A percentile compares a stretch with the other conserved stretches of the same genome.
Evolutionary conservation across 1,284 basidiomycete species (phyloP).

Genomic region (Ustilago hordei): DNA sequence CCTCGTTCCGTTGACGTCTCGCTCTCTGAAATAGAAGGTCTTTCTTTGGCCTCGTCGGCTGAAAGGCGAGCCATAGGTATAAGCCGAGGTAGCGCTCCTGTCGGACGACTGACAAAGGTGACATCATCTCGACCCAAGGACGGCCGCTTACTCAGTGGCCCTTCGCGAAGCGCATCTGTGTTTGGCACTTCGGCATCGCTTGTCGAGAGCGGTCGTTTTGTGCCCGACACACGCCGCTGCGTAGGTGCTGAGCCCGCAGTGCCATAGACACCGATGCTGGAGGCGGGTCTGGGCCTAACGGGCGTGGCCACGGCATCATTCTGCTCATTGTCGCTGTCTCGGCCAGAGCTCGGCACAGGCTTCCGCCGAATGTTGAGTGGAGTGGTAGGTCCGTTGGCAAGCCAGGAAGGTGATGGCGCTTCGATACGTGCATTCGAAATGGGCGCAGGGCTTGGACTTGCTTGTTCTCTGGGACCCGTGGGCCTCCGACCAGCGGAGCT

Average conservation of each 20-base stretch:
- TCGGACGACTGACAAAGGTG: not conserved
- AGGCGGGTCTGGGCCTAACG: constrained; percentile 18
- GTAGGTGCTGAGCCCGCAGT: not conserved
- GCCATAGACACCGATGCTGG: constrained; percentile 21
- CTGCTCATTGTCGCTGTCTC: constrained; percentile 1
- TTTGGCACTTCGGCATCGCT: constrained; percentile 11
- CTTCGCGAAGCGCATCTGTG: constrained; percentile 6
- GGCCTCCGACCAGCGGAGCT: constrained; percentile 50
- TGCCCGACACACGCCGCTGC: constrained; percentile 26
- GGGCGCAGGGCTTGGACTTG: constrained; percentile 29
- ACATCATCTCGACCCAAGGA: constrained; percentile 19
- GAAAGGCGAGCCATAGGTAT: constrained; percentile 15
- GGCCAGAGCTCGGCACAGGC: constrained; percentile 19
- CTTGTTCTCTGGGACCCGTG: constrained; percentile 44
- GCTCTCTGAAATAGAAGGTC: constrained; percentile 37
- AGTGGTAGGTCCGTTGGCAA: constrained; percentile 28
- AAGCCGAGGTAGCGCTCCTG: constrained; percentile 18
- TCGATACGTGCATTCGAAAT: constrained; percentile 3
- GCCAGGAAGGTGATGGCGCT: constrained; percentile 23
- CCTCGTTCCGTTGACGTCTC: constrained; percentile 41
- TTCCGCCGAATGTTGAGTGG: constrained; percentile 48
- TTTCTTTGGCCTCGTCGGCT: constrained; percentile 12
- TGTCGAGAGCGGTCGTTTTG: constrained; percentile 27
- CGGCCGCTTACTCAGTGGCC: constrained; percentile 29
- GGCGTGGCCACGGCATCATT: constrained; percentile 12